A percentile compares a stretch with the other conserved stretches of the same genome.
Evolutionary conservation across 2,329 filamentous ascomycete genomes (phyloP).

Genomic region (Nannizziopsis barbatae): DNA sequence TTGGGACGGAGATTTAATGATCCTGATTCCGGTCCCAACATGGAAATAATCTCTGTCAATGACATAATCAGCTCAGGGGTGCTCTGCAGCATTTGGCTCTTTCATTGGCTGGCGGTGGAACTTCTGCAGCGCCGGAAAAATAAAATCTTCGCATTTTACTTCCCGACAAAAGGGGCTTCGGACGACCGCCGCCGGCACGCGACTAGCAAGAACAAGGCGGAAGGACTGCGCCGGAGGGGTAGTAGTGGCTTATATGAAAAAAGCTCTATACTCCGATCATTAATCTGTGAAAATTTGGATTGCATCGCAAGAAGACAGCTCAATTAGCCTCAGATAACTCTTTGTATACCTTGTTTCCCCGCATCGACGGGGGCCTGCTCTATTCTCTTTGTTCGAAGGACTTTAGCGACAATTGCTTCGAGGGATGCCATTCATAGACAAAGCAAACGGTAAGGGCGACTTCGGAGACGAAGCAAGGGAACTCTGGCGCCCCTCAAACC

Average conservation of each 20-base stretch:
- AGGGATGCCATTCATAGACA: slow-evolving; percentile 13
- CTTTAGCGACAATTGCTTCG: neutral
- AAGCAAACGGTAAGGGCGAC: slow-evolving; percentile 10
- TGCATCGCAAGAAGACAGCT: too few species aligned
- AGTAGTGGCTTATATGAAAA: too few species aligned
- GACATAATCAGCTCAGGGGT: neutral
- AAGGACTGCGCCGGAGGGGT: too few species aligned
- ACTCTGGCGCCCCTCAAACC: slow-evolving; percentile 62
- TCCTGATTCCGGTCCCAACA: neutral
- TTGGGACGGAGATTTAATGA: neutral
- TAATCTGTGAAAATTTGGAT: too few species aligned
- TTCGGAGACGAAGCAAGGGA: slow-evolving; percentile 27
- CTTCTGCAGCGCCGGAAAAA: neutral
- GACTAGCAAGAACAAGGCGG: too few species aligned
- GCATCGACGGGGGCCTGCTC: neutral
- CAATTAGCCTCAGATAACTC: too few species aligned
- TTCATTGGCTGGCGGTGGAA: slow-evolving; percentile 4
- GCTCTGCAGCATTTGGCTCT: neutral
- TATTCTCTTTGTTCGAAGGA: neutral
- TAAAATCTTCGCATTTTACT: too few species aligned
- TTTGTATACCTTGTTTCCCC: too few species aligned
- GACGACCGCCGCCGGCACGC: neutral
- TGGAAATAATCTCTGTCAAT: neutral
- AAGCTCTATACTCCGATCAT: too few species aligned
- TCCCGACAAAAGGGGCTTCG: neutral